Percentiles rank a stretch among this genome's conserved stretches.
Conservation (phyloP, 306 rosid species). For the Prunus campanulata region DNA sequence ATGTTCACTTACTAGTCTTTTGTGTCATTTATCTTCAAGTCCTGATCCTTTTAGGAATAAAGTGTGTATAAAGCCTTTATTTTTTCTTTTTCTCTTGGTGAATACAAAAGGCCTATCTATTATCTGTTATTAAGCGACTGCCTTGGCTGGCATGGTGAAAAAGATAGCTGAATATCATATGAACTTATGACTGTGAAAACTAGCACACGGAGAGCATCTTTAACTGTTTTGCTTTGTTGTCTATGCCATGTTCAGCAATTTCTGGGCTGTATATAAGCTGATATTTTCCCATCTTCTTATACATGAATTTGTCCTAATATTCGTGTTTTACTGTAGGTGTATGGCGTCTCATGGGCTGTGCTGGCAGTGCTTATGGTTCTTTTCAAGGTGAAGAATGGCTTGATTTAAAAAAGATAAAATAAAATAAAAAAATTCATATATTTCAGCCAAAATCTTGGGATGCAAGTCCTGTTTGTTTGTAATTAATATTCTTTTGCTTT, state of each 20-base stretch:
- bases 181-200: not conserved
- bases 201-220: not conserved
- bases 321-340: conserved; percentile 44
- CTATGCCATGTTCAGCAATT: not conserved
- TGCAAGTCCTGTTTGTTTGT: not conserved
- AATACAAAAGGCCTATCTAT: not conserved
- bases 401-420: not conserved
- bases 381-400: conserved; percentile 66
- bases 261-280: not conserved
- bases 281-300: not conserved
- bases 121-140: not conserved
- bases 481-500: conserved; percentile 26
- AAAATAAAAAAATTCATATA: not conserved
- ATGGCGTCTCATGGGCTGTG: conserved; percentile 82
- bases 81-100: not conserved
- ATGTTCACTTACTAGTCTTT: not conserved
- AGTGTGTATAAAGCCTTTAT: too few species aligned
- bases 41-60: too few species aligned
- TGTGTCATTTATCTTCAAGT: too few species aligned
- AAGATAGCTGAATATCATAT: not conserved
- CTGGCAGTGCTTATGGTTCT: conserved; percentile 72
- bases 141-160: not conserved
- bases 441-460: not conserved
- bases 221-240: conserved; percentile 1
- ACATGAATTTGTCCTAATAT: not conserved